Conservation (phyloP, 345 rosid species). For the Eucalyptus virginea region DNA sequence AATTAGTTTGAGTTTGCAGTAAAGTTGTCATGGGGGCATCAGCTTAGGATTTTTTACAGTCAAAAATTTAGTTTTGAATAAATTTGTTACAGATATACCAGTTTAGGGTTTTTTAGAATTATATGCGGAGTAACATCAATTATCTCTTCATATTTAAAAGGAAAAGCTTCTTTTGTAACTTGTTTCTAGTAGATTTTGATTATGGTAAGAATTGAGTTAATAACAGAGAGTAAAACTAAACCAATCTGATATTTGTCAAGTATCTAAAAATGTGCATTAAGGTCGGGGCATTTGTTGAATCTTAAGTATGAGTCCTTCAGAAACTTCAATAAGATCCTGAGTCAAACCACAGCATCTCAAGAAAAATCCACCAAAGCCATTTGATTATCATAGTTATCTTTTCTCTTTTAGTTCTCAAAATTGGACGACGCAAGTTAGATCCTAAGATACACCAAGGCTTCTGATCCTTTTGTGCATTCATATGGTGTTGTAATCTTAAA, state of each 20-base stretch:
- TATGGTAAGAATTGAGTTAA: too few species aligned
- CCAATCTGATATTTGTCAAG: too few species aligned
- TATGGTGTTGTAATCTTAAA: neutral
- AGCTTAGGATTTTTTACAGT: too few species aligned
- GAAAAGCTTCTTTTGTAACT: too few species aligned
- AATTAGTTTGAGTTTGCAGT: too few species aligned
- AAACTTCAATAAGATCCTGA: neutral
- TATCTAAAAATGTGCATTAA: too few species aligned
- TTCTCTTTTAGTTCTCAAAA: neutral
- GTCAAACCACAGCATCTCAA: neutral
- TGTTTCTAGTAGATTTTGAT: too few species aligned
- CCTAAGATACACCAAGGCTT: neutral
- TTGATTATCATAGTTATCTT: neutral
- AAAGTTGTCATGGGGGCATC: too few species aligned
- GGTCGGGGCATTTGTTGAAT: too few species aligned
- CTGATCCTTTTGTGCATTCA: neutral
- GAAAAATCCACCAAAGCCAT: neutral
- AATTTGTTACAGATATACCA: fast-evolving
- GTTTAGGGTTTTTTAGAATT: neutral
- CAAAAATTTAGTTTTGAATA: fast-evolving
- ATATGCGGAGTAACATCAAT: neutral
- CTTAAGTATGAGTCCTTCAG: neutral
- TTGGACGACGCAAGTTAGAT: neutral
- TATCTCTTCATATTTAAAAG: too few species aligned
- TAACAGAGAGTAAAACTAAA: too few species aligned